phyloP scores from a whole-genome alignment of 495 filamentous ascomycete species.

The Cudoniella acicularis region DNA sequence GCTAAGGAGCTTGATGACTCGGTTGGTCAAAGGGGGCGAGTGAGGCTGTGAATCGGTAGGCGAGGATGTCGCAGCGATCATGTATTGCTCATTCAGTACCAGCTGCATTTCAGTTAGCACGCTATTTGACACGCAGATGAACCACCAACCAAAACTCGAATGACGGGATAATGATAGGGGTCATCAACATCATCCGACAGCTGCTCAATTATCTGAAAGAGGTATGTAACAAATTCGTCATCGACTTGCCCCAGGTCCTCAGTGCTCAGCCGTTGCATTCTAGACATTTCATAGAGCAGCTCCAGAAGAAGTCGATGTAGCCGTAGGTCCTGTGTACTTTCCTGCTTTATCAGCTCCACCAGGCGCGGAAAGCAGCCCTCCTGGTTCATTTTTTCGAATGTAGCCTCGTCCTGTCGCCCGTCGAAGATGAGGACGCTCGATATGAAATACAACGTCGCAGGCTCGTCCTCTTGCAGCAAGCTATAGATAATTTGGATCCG shows the following conservation, averaged over 20 bases:
- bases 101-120: conserved; percentile 52
- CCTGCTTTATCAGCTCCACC: conserved; percentile 71
- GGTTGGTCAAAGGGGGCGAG: conserved; percentile 69
- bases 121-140: conserved; percentile 1
- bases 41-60: conserved; percentile 49
- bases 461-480: conserved; percentile 85
- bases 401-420: conserved; percentile 71
- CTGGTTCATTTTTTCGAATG: conserved; percentile 80
- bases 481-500: conserved; percentile 90
- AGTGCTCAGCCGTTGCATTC: conserved; percentile 75
- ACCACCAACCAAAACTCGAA: conserved; percentile 78
- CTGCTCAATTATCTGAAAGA: conserved; percentile 86
- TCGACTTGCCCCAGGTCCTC: conserved; percentile 79
- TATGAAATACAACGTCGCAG: conserved; percentile 72
- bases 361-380: conserved; percentile 81
- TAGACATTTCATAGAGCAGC: conserved; percentile 93
- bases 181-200: conserved; percentile 87
- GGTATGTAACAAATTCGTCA: conserved; percentile 77
- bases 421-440: conserved; percentile 88
- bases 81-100: conserved; percentile 97
- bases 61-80: conserved; percentile 66
- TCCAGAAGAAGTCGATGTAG: conserved; percentile 82
- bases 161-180: conserved; percentile 94
- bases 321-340: conserved; percentile 58
- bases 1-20: conserved; percentile 85